Conservation (phyloP, 495 filamentous ascomycete species). For the Penicillium cinerascens region DNA sequence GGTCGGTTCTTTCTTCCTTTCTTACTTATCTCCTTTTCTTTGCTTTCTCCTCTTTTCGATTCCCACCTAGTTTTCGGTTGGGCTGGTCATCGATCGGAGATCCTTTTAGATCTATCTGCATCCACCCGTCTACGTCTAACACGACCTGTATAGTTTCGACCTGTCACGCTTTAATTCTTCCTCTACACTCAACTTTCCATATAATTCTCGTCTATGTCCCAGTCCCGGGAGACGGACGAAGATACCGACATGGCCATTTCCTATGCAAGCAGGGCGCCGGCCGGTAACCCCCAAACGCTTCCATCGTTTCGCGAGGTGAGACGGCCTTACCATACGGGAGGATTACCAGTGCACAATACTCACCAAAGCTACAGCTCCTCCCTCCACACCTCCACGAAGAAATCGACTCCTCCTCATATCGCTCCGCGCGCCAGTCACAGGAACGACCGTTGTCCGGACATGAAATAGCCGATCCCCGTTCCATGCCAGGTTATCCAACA, state of each 20-base stretch:
- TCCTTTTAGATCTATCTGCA: background rate
- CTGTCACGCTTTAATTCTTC: background rate
- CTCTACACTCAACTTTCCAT: background rate
- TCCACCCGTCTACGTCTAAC: background rate
- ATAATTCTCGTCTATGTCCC: constrained; percentile 36
- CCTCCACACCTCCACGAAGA: constrained; percentile 47
- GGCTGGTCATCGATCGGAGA: constrained; percentile 1
- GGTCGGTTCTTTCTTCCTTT: constrained; percentile 13
- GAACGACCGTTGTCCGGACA: constrained; percentile 35
- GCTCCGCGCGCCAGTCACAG: constrained; percentile 31
- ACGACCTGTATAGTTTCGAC: background rate
- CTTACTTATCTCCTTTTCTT: background rate
- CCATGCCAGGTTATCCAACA: constrained; percentile 24
- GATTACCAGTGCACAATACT: background rate
- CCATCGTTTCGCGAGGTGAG: constrained; percentile 48
- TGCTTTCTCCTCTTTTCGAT: background rate
- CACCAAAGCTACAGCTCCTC: constrained; percentile 27
- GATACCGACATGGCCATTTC: constrained; percentile 46
- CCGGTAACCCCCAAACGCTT: constrained; percentile 38
- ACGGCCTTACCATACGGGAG: background rate
- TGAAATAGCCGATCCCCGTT: constrained; percentile 32
- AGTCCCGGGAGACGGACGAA: constrained; percentile 34
- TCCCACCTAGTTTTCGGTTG: constrained; percentile 2
- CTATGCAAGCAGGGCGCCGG: constrained; percentile 36
- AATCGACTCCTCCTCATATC: constrained; percentile 45